Evolutionary conservation across 352 stramenopile species (phyloP).

Genomic region (Phytophthora pistaciae): DNA sequence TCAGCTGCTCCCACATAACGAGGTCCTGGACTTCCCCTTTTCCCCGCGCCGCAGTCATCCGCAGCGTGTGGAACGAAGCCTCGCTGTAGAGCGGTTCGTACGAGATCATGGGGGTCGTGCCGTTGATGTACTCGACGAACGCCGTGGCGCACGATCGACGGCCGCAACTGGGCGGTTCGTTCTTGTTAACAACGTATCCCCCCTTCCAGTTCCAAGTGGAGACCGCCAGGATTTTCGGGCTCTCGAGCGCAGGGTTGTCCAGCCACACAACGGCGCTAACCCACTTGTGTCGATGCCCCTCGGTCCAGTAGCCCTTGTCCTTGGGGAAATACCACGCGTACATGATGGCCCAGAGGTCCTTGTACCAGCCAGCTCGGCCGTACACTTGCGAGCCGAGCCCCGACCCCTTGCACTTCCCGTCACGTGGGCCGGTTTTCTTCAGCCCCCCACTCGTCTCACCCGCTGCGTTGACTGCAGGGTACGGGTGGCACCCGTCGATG

Average conservation of each 20-base stretch:
- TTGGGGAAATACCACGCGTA: slow-evolving; percentile 7
- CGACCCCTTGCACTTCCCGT: background rate
- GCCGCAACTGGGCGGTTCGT: background rate
- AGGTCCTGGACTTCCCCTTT: slow-evolving; percentile 6
- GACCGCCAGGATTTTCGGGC: slow-evolving; percentile 13
- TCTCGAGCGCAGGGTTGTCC: slow-evolving; percentile 23
- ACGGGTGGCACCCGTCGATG: background rate
- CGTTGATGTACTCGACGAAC: slow-evolving; percentile 27
- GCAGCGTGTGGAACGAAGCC: slow-evolving; percentile 11
- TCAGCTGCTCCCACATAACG: slow-evolving; percentile 21
- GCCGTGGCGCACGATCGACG: background rate
- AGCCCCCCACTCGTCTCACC: background rate
- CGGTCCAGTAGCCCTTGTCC: slow-evolving; percentile 20
- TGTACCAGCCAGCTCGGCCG: background rate
- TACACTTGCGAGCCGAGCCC: background rate
- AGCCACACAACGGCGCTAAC: slow-evolving; percentile 45
- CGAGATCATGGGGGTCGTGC: slow-evolving; percentile 22
- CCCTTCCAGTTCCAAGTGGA: background rate
- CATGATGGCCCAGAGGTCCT: slow-evolving; percentile 20
- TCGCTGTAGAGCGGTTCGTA: background rate
- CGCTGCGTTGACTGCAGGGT: background rate
- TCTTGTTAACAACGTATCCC: background rate
- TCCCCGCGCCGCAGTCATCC: slow-evolving; percentile 6
- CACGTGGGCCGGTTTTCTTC: background rate
- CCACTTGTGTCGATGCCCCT: slow-evolving; percentile 44